phyloP scores from a whole-genome alignment of 139 green algal species.

The Raphidocelis subcapitata region DNA sequence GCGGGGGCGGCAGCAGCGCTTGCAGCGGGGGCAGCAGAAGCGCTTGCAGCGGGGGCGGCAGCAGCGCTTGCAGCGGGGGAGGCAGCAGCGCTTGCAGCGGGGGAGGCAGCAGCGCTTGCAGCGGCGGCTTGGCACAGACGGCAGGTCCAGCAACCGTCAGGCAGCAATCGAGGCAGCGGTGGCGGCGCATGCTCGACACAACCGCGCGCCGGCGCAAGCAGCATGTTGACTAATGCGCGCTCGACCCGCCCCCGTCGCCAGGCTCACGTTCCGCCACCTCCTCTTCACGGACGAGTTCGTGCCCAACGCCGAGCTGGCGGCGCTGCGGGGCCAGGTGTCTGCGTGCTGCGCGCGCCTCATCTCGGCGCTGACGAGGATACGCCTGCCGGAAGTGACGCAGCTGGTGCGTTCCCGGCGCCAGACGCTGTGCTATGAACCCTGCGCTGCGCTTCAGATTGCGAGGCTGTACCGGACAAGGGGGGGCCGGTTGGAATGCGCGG shows the following conservation, averaged over 20 bases:
- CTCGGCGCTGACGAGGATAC: conserved; percentile 37
- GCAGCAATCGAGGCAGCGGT: no score
- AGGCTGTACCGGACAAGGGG: no score
- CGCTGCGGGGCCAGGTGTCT: conserved; percentile 24
- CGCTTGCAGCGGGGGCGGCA: no score
- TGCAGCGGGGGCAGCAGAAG: background rate
- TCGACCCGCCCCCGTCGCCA: conserved; percentile 6
- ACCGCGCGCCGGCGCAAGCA: no score
- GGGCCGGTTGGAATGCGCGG: no score
- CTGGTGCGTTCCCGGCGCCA: conserved; percentile 1
- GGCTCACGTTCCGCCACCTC: conserved; percentile 63
- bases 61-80: no score
- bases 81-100: no score
- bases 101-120: no score
- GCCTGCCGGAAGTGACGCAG: conserved; percentile 22
- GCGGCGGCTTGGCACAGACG: no score
- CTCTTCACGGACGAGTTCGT: conserved; percentile 60
- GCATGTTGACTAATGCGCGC: background rate
- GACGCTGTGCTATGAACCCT: background rate
- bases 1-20: conserved; percentile 4
- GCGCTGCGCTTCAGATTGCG: conserved; percentile 11
- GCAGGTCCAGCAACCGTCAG: no score
- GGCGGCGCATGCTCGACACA: no score
- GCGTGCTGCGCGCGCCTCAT: conserved; percentile 15
- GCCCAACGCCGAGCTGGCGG: conserved; percentile 28